Evolutionary conservation across 495 filamentous ascomycete genomes (phyloP).

Genomic region (Podospora fimiseda): DNA sequence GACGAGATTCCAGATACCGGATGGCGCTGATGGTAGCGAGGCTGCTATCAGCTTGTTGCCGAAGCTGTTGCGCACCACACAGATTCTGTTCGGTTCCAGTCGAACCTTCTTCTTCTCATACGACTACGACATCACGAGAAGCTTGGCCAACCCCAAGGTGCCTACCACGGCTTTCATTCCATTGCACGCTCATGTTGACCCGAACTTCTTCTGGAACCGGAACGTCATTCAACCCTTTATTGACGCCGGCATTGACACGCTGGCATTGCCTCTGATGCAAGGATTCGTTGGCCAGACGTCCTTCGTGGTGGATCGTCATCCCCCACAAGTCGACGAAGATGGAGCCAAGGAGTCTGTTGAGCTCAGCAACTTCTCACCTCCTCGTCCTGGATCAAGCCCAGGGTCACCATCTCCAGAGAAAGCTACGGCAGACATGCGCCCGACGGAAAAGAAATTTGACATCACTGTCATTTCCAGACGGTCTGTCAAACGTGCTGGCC

Average conservation of each 20-base stretch:
- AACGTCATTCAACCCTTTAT: constrained; percentile 70
- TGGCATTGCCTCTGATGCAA: constrained; percentile 82
- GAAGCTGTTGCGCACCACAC: constrained; percentile 75
- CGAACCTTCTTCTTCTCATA: constrained; percentile 89
- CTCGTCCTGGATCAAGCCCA: constrained; percentile 9
- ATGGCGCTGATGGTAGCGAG: constrained; percentile 28
- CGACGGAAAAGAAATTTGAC: constrained; percentile 50
- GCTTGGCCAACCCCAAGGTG: constrained; percentile 39
- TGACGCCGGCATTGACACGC: constrained; percentile 54
- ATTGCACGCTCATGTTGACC: constrained; percentile 67
- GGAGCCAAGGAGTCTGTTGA: constrained; percentile 37
- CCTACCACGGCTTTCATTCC: constrained; percentile 43
- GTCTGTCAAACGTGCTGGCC: constrained; percentile 73
- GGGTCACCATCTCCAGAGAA: constrained; percentile 15
- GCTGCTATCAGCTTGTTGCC: constrained; percentile 56
- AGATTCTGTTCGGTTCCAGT: constrained; percentile 68
- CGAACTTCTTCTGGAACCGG: constrained; percentile 84
- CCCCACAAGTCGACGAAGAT: constrained; percentile 37
- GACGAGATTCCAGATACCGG: constrained; percentile 18
- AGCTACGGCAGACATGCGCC: constrained; percentile 23
- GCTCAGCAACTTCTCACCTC: constrained; percentile 26
- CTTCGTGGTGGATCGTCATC: constrained; percentile 57
- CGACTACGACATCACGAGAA: constrained; percentile 80
- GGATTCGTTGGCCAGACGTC: constrained; percentile 87
- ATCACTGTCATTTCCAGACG: constrained; percentile 84